Conservation (phyloP, 176 grass and related monocot species). For the Microstegium vimineum region DNA sequence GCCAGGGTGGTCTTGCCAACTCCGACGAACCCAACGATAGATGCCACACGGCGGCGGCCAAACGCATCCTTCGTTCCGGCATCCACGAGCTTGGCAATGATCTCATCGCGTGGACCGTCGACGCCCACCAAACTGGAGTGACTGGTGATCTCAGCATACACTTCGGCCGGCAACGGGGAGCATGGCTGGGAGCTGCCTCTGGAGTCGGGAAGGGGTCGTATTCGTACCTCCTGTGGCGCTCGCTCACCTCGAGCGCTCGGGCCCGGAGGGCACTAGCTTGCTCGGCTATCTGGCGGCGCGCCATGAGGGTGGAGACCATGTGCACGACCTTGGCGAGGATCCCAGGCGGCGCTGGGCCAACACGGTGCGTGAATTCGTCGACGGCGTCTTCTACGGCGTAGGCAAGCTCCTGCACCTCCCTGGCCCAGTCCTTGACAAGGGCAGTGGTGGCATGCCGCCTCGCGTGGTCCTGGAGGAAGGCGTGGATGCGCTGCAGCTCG, state of each 20-base stretch:
- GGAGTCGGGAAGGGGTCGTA: too few species aligned
- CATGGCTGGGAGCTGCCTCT: too few species aligned
- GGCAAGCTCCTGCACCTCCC: background rate
- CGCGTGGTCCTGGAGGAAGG: background rate
- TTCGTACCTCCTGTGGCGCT: background rate
- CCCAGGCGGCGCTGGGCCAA: background rate
- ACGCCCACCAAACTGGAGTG: background rate
- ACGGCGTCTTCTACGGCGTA: background rate
- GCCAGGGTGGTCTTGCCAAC: background rate
- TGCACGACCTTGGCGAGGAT: background rate
- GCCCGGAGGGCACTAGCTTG: background rate
- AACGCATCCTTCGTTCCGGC: background rate
- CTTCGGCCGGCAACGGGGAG: too few species aligned
- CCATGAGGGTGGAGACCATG: background rate
- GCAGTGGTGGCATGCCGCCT: background rate
- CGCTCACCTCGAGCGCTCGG: background rate
- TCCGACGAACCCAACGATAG: background rate
- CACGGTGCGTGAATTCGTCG: background rate
- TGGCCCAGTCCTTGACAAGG: background rate
- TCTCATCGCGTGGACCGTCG: background rate
- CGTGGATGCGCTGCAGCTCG: background rate
- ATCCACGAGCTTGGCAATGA: background rate
- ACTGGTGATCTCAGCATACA: background rate
- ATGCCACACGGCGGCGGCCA: background rate
- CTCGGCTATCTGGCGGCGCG: background rate